Base-by-base conservation (phyloP, 2,329 filamentous ascomycete genomes). In the Bipolaris bicolor region DNA sequence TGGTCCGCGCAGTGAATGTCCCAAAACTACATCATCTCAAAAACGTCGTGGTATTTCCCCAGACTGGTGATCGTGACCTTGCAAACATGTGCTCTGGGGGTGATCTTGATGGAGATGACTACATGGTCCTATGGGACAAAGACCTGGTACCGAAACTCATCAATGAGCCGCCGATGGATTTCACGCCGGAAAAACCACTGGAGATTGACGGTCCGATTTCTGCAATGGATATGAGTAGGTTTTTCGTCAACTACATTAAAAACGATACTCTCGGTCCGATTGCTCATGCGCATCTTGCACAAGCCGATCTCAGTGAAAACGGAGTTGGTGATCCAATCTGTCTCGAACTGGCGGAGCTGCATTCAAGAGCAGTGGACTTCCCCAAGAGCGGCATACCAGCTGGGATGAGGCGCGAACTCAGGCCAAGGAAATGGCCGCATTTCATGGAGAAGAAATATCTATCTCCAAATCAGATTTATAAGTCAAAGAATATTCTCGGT, bases 61-160 rank as follows among this genome's bases (percentile, higher is more conserved):
- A 90, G 34, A 88, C 81, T 0, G 94, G 94, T 0, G 92, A 97
- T 69, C 83, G 90, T 15, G 92, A 96, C 61, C 79, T 99, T 20
- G 87, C 93, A 0, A 92, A 90, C 68, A 98, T 98, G 94, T 92
- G 95, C 62, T 97, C 95, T 3, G 95, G 95, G 1, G 95, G 95
- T 0, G 95, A 99, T 70, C 83, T 99, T 0, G 95, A 99, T 70
- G 95, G 95, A 0, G 95, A 99, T 68, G 95, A 99, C 71, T 99
- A 92, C 72, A 88, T 98, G 53, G 87, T 98, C 5, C 89, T 97
- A 44, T 99, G 95, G 94, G 93, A 99, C 64, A 74, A 82, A 20
- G 83, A 85, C 13, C 79, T 99, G 6, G 80, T 96, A 24, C 72
- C 73, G 6, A 63, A 76, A 1, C 78, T 84, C 49, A 91, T 90